Evolutionary conservation across 495 filamentous ascomycete species (phyloP).

Genomic region (Tuber borchii): DNA sequence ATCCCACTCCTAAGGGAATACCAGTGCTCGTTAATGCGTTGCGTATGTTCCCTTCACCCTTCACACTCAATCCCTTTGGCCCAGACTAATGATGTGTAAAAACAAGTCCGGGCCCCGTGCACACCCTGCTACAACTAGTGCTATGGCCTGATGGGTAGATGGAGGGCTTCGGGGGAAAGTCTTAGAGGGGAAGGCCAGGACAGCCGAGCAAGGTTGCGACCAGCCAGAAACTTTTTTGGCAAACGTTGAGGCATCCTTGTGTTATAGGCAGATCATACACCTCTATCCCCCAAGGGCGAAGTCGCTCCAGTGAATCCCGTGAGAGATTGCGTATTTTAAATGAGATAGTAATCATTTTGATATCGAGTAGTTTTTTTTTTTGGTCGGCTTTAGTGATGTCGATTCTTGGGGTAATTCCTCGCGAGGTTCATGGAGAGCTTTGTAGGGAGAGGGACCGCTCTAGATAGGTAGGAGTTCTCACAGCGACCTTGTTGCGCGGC

Average conservation of each 20-base stretch:
- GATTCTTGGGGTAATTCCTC: neutral
- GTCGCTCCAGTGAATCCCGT: neutral
- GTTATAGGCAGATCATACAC: slow-evolving; percentile 54
- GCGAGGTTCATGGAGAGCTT: neutral
- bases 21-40: neutral
- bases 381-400: neutral
- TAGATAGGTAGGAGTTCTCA: neutral
- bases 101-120: slow-evolving; percentile 51
- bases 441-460: neutral
- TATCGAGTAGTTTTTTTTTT: neutral
- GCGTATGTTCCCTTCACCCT: too few species aligned
- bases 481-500: neutral
- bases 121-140: slow-evolving; percentile 56
- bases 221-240: slow-evolving; percentile 56
- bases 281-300: slow-evolving; percentile 47
- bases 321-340: neutral
- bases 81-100: slow-evolving; percentile 13
- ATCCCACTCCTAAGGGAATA: slow-evolving; percentile 56
- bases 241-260: slow-evolving; percentile 51
- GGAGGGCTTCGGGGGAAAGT: slow-evolving; percentile 48
- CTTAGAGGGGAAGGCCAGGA: slow-evolving; percentile 50
- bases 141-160: slow-evolving; percentile 50
- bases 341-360: neutral
- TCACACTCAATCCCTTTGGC: too few species aligned
- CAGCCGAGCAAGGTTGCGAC: slow-evolving; percentile 60